phyloP scores from a whole-genome alignment of 2,329 filamentous ascomycete genomes.

The Trichoderma endophyticum region DNA sequence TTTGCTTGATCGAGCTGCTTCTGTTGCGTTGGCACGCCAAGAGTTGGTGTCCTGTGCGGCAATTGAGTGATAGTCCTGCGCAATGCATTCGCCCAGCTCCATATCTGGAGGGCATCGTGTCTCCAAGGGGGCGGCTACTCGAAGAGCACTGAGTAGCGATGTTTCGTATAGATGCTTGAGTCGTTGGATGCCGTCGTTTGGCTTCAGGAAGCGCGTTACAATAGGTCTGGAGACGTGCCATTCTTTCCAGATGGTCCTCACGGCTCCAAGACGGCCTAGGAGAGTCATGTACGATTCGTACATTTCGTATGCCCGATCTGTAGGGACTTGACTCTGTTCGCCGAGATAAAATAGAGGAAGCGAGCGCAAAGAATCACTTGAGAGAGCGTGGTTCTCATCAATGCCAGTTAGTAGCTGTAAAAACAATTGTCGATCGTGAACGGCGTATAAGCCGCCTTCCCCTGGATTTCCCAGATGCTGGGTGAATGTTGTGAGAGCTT shows the following conservation, averaged over 20 bases:
- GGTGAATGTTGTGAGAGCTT: constrained; percentile 23
- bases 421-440: constrained; percentile 26
- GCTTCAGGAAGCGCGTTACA: not conserved
- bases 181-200: not conserved
- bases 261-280: constrained; percentile 32
- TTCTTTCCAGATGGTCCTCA: constrained; percentile 33
- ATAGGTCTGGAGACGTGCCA: constrained; percentile 23
- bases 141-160: constrained; percentile 17
- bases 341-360: constrained; percentile 22
- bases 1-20: not conserved
- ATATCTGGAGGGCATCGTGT: constrained; percentile 1
- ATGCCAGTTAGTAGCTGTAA: constrained; percentile 31
- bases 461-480: not conserved
- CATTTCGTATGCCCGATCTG: constrained; percentile 18
- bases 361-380: constrained; percentile 27
- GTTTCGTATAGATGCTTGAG: constrained; percentile 14
- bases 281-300: constrained; percentile 30
- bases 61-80: constrained; percentile 25
- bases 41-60: constrained; percentile 11
- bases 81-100: constrained; percentile 22
- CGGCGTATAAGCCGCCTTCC: not conserved
- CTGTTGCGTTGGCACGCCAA: not conserved
- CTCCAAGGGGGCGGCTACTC: constrained; percentile 6
- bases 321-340: not conserved
- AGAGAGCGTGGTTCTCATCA: constrained; percentile 23